Base-by-base conservation (phyloP, 1,284 basidiomycete species). In the Boletus albobrunnescens region DNA sequence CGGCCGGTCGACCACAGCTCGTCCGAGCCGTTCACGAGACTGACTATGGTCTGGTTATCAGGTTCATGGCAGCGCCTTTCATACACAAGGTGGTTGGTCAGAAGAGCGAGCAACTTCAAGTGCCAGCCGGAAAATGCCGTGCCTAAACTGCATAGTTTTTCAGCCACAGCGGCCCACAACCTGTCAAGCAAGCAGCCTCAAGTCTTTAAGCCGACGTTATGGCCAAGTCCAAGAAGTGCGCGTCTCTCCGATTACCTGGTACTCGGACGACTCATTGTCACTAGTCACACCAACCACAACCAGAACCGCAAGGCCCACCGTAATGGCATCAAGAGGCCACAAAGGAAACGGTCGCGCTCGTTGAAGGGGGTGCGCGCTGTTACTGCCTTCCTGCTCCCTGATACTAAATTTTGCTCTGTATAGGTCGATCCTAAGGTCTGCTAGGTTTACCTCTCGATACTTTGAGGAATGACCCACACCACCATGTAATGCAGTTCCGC, bases 291-390 rank as follows among this genome's bases (percentile, higher is more conserved):
- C 65, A 90, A 89, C 74, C 93, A 95, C 81, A 95, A 95, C 81
- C 93, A 95, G 78, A 88, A 63, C 78, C 79, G 80, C 71, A 94
- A 93, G 81, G 93, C 95, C 64, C 95, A 99, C 81, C 84, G 89
- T 58, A 99, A 99, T 78, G 95, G 93, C 69, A 94, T 95, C 77
- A 91, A 87, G 75, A 82, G 77, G 70, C 85, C 89, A 49, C 74
- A 79, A 71, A 81, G 81, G 56, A 78, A 83, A 71, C 71, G 85
- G 67, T 85, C 90, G 67, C 81, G 87, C 56, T 94, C 91, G 49
- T 69, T 92, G 76, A 93, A 86, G 76, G 94, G 94, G 81, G 95
- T 92, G 78, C 58, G 87, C 85, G 19, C 35, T 46, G 24, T 31
- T 19, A 40, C 30, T 36, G 36, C 38, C 50, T 31, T 19, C 10